Evolutionary conservation across 2,329 filamentous ascomycete species (phyloP).

Genomic region (Verticillium isaacii): DNA sequence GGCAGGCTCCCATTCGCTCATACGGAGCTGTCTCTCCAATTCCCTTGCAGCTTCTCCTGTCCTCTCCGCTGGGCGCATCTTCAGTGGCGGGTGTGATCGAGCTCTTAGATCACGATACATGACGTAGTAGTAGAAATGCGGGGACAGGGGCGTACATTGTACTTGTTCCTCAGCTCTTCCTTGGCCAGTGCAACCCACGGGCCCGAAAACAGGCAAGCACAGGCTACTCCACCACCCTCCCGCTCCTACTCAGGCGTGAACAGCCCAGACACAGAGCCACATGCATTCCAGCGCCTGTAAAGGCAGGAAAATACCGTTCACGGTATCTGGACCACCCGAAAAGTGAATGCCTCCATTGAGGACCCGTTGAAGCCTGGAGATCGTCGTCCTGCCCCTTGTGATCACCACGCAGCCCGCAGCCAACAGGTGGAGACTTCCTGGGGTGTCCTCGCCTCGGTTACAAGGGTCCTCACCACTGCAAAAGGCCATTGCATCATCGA

Average conservation of each 20-base stretch:
- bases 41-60: background rate
- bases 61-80: background rate
- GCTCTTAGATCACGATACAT: background rate
- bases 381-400: background rate
- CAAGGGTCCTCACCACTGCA: background rate
- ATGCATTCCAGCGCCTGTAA: background rate
- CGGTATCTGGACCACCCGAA: background rate
- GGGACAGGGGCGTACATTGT: background rate
- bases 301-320: background rate
- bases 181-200: background rate
- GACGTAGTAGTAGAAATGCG: background rate
- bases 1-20: background rate
- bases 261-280: background rate
- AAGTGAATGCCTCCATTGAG: background rate
- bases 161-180: background rate
- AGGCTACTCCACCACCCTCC: background rate
- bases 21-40: background rate
- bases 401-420: background rate
- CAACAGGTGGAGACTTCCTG: background rate
- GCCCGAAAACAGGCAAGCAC: conserved; percentile 1
- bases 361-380: background rate
- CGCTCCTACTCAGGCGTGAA: background rate
- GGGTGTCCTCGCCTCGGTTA: background rate
- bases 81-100: background rate
- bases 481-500: conserved; percentile 1